Percentiles rank a stretch among this genome's conserved stretches.
Conservation (phyloP, 257 asterid species). For the Solanum virginianum region DNA sequence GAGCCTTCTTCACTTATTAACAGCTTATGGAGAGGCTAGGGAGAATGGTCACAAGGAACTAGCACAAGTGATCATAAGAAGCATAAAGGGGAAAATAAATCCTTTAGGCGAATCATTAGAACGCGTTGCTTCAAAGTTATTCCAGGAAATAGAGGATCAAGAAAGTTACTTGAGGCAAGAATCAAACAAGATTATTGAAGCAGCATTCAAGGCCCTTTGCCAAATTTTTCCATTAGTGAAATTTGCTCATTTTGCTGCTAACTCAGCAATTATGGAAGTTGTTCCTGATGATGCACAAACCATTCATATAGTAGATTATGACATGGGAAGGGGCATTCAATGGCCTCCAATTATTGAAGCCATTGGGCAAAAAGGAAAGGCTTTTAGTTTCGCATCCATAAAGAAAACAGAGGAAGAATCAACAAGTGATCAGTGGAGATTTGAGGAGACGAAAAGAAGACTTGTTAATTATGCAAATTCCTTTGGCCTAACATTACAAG, state of each 20-base stretch:
- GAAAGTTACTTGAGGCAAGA: conserved; percentile 35
- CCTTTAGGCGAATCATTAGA: conserved; percentile 39
- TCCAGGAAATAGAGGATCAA: conserved; percentile 24
- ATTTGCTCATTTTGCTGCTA: conserved; percentile 28
- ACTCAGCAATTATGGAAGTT: conserved; percentile 24
- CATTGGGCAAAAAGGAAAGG: conserved; percentile 17
- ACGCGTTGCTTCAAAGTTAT: conserved; percentile 44
- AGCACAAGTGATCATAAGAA: conserved; percentile 24
- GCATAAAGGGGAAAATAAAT: conserved; percentile 26
- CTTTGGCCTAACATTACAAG: conserved; percentile 19
- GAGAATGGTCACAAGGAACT: conserved; percentile 46
- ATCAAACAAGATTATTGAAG: conserved; percentile 27
- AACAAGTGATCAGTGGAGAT: conserved; percentile 13
- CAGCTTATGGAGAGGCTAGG: conserved; percentile 50
- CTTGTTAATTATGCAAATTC: conserved; percentile 34
- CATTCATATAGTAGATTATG: conserved; percentile 22
- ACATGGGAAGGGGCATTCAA: conserved; percentile 30
- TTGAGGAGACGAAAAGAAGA: conserved; percentile 37
- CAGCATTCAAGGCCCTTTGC: conserved; percentile 42
- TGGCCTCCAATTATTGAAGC: conserved; percentile 47
- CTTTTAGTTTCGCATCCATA: conserved; percentile 37
- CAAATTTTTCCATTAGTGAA: conserved; percentile 18
- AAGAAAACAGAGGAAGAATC: conserved; percentile 16
- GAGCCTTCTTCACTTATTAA: conserved; percentile 33
- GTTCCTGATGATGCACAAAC: conserved; percentile 7